Evolutionary conservation across 805 yeast species (phyloP).

Genomic region (Wickerhamomyces mucosus): DNA sequence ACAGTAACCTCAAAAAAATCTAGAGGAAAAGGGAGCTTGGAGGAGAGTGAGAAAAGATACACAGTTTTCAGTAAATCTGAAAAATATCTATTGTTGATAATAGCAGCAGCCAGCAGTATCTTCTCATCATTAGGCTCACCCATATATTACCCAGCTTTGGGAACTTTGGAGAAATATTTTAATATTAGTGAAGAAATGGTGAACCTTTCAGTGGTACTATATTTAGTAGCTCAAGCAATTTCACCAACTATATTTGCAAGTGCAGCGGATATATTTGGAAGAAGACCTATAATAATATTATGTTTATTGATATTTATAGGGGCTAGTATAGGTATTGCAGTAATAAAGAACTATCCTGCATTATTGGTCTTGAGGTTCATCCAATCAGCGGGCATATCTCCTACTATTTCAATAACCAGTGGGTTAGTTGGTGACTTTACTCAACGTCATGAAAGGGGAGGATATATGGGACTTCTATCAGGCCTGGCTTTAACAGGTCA

Average conservation of each 20-base stretch:
- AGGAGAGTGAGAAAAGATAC: too few relatives aligned
- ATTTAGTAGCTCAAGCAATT: constrained; percentile 67
- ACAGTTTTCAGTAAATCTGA: constrained; percentile 37
- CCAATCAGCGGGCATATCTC: constrained; percentile 74
- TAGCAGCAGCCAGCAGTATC: constrained; percentile 39
- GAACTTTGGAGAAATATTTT: constrained; percentile 45
- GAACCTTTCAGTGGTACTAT: constrained; percentile 68
- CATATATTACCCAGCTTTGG: constrained; percentile 72
- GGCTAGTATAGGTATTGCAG: constrained; percentile 60
- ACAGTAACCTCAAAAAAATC: too few relatives aligned
- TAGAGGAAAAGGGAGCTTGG: too few relatives aligned
- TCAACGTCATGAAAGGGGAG: constrained; percentile 57
- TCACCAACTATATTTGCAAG: constrained; percentile 63
- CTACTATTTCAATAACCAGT: constrained; percentile 59
- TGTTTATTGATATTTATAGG: constrained; percentile 48
- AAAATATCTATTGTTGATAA: constrained; percentile 28
- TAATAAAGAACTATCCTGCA: constrained; percentile 44
- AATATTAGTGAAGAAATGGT: constrained; percentile 45
- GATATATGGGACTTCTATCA: constrained; percentile 51
- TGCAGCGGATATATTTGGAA: constrained; percentile 61
- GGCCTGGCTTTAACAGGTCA: constrained; percentile 66
- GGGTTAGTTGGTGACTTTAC: constrained; percentile 74
- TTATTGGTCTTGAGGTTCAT: constrained; percentile 59
- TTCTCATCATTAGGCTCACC: constrained; percentile 70
- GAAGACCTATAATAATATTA: constrained; percentile 54